phyloP scores from a whole-genome alignment of 768 basidiomycete genomes.

The Pholiota molesta region DNA sequence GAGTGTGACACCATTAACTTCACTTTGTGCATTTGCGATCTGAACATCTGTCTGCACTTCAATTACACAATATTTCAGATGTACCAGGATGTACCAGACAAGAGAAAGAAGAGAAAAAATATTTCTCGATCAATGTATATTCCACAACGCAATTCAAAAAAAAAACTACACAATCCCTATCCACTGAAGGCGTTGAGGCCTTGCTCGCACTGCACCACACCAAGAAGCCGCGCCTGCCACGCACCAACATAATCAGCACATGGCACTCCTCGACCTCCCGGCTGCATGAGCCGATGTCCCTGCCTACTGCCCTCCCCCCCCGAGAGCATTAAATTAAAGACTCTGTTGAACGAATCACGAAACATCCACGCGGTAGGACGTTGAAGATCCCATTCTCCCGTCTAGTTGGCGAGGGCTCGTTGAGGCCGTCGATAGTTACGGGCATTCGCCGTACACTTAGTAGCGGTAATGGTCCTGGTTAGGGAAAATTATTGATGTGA shows the following conservation, averaged over 20 bases:
- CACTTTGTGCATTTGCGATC: no score
- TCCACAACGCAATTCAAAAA: neutral
- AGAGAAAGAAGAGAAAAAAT: neutral
- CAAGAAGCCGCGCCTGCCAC: neutral
- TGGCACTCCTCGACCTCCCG: constrained; percentile 24
- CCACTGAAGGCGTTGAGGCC: constrained; percentile 56
- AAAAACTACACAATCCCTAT: constrained; percentile 10
- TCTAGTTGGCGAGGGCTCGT: constrained; percentile 70
- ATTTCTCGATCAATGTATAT: neutral
- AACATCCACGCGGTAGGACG: constrained; percentile 58
- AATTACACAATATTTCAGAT: neutral
- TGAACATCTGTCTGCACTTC: neutral
- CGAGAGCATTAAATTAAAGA: constrained; percentile 47
- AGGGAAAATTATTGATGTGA: constrained; percentile 5
- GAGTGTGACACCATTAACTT: no score
- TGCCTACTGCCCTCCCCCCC: constrained; percentile 35
- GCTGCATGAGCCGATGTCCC: constrained; percentile 36
- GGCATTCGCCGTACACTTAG: constrained; percentile 36
- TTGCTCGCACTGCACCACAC: constrained; percentile 16
- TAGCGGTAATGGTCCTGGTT: constrained; percentile 47
- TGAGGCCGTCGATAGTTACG: constrained; percentile 66
- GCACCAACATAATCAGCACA: neutral
- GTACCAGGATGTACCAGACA: neutral
- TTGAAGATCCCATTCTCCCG: constrained; percentile 68
- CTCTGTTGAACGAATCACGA: constrained; percentile 52